These are phyloP conservation scores for Cubamyces lactineus DNA, from an alignment of 768 basidiomycete genomes.

Conservation along the genomic window DNA sequence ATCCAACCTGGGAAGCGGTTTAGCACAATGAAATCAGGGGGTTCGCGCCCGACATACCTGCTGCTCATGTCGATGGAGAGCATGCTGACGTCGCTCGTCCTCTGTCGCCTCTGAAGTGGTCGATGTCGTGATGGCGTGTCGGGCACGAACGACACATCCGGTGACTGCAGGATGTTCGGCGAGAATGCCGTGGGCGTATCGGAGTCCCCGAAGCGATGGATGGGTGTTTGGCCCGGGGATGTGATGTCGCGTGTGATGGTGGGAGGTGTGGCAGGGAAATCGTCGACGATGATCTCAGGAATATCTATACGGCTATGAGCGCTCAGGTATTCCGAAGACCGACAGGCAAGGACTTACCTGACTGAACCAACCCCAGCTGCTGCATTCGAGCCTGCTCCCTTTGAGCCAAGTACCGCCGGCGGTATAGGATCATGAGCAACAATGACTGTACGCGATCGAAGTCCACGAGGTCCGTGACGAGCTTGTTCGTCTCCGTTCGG, in stretches of 20 bases:
- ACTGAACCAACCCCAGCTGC: constrained; percentile 43
- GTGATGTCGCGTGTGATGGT: constrained; percentile 59
- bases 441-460: constrained; percentile 83
- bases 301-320: constrained; percentile 49
- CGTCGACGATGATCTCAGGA: constrained; percentile 72
- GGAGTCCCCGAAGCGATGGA: constrained; percentile 25
- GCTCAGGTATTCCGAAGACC: neutral
- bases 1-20: constrained; percentile 27
- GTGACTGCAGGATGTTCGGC: constrained; percentile 38
- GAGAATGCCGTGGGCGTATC: constrained; percentile 43
- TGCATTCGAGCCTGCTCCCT: constrained; percentile 45
- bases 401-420: constrained; percentile 64
- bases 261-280: constrained; percentile 52
- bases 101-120: constrained; percentile 58
- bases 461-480: constrained; percentile 84
- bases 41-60: constrained; percentile 39
- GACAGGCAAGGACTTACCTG: constrained; percentile 39
- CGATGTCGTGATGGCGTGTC: constrained; percentile 44
- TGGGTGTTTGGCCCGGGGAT: constrained; percentile 36
- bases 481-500: constrained; percentile 73
- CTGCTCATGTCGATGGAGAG: constrained; percentile 55
- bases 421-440: constrained; percentile 72
- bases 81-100: constrained; percentile 63
- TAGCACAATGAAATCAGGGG: neutral
- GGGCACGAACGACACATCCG: constrained; percentile 51